Base-by-base conservation (phyloP, 495 filamentous ascomycete species). In the Paragyromitra xinjiangensis region DNA sequence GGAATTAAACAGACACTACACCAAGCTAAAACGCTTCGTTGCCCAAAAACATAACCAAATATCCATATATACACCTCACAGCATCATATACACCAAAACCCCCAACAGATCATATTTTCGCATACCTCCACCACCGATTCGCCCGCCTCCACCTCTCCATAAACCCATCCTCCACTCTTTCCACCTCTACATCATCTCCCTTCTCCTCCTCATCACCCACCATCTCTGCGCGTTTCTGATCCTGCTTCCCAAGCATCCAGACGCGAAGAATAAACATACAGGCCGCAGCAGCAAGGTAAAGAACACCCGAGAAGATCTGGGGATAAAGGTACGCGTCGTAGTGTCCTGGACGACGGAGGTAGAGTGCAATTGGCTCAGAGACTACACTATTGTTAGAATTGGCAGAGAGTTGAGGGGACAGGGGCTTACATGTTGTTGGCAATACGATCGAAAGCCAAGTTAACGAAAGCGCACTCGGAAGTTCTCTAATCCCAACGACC, bases 301-400 rank as follows among this genome's bases (percentile, higher is more conserved):
- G 87, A 69, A 90, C 87, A 0, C 90, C 91, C 0, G 89, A 87
- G 75, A 91, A 92, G 22, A 92, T 82, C 81, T 92, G 91, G 4
- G 91, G 88, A 29, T 87, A 85, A 1, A 91, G 84, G 78, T 91
- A 93, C 16, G 83, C 85, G 39, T 81, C 80, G 5, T 85, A 83
- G 2, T 80, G 80, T 1, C 84, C 84, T 24, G 87, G 75, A 34
- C 85, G 83, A 68, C 88, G 84, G 69, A 95, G 87, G 69, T 88
- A 84, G 24, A 91, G 84, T 1, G 85, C 89, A 73, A 91, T 91
- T 2, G 87, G 83, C 75, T 92, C 90, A 5, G 87, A 86, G 66
- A 91, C 87, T 77, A n/a, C 22, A 50, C 4, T 6, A 3, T 7
- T 37, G 59, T 77, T 9, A 64, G 75, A 39, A 24, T 8, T 3